These are phyloP conservation scores for Aphanomyces invadans DNA, from an alignment of 352 stramenopile species.

Conservation along the genomic window DNA sequence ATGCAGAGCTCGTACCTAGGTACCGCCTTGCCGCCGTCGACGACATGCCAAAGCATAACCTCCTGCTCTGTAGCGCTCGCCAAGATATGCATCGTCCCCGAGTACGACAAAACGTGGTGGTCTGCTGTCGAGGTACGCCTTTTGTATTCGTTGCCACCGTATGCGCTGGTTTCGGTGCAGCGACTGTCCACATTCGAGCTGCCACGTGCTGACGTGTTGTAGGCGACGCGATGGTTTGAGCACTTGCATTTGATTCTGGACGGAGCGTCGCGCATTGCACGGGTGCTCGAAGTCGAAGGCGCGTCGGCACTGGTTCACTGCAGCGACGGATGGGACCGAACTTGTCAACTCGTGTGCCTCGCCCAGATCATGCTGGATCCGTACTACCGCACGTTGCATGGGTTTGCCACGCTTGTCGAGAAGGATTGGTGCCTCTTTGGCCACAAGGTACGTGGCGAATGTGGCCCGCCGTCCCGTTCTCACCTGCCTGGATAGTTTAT, in stretches of 20 bases:
- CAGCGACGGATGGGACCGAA: conserved; percentile 85
- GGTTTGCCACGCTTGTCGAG: conserved; percentile 70
- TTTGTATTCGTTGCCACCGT: too few species aligned
- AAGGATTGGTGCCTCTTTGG: conserved; percentile 85
- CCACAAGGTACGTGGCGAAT: conserved; percentile 38
- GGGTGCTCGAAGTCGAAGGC: conserved; percentile 75
- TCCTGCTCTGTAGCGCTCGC: conserved; percentile 35
- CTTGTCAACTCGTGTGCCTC: conserved; percentile 60
- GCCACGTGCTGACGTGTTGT: too few species aligned
- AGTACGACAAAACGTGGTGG: conserved; percentile 60
- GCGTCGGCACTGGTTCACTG: conserved; percentile 79
- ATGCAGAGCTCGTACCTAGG: conserved; percentile 71
- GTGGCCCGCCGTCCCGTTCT: background rate
- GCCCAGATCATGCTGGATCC: conserved; percentile 85
- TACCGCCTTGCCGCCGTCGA: too few species aligned
- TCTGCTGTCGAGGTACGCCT: conserved; percentile 45
- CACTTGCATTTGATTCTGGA: conserved; percentile 78
- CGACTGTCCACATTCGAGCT: too few species aligned
- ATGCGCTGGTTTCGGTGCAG: too few species aligned
- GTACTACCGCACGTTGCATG: conserved; percentile 78
- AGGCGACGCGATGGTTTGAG: conserved; percentile 68
- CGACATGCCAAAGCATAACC: too few species aligned
- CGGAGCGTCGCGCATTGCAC: conserved; percentile 75
- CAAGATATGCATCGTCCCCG: conserved; percentile 64
- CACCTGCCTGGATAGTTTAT: too few species aligned